phyloP scores from a whole-genome alignment of 2,329 filamentous ascomycete species.

The Colletotrichum falcatum region DNA sequence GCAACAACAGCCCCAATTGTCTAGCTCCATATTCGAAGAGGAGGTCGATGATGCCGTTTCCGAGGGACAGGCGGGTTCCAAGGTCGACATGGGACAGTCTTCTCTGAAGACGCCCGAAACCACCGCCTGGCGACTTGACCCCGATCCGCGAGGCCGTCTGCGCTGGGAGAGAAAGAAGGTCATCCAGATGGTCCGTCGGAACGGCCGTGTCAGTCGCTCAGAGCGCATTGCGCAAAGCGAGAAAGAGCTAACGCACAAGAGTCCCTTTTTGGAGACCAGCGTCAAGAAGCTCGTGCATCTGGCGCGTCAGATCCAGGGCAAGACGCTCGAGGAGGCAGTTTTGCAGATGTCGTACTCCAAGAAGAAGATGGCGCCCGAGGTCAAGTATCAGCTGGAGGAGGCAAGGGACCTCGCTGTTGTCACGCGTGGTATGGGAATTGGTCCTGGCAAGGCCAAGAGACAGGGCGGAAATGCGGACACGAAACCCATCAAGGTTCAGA shows the following conservation, averaged over 20 bases:
- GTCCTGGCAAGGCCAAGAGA: slow-evolving; percentile 51
- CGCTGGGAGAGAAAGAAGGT: slow-evolving; percentile 89
- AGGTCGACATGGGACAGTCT: slow-evolving; percentile 46
- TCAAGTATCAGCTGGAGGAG: slow-evolving; percentile 82
- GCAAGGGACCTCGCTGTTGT: slow-evolving; percentile 86
- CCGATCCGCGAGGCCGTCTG: slow-evolving; percentile 76
- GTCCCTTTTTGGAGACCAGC: slow-evolving; percentile 82
- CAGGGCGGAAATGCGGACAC: slow-evolving; percentile 49
- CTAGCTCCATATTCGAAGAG: slow-evolving; percentile 74
- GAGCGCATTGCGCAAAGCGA: slow-evolving; percentile 76
- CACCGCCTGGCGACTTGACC: slow-evolving; percentile 77
- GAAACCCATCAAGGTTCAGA: slow-evolving; percentile 67
- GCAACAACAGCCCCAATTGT: slow-evolving; percentile 52
- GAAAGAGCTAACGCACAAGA: slow-evolving; percentile 68
- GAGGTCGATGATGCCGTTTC: slow-evolving; percentile 56
- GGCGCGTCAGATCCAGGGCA: slow-evolving; percentile 89
- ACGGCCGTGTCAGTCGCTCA: slow-evolving; percentile 73
- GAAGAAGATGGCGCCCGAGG: slow-evolving; percentile 89
- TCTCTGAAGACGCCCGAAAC: slow-evolving; percentile 59
- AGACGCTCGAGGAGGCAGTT: slow-evolving; percentile 93
- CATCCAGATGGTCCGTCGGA: slow-evolving; percentile 77
- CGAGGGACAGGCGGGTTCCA: slow-evolving; percentile 48
- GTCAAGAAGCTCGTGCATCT: slow-evolving; percentile 92
- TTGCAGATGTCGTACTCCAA: slow-evolving; percentile 95
- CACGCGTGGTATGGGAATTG: slow-evolving; percentile 85